Percentiles rank a stretch among this genome's conserved stretches.
These are phyloP conservation scores for Lenzites betulinus DNA, from an alignment of 768 basidiomycete species.

Conservation along the genomic window DNA sequence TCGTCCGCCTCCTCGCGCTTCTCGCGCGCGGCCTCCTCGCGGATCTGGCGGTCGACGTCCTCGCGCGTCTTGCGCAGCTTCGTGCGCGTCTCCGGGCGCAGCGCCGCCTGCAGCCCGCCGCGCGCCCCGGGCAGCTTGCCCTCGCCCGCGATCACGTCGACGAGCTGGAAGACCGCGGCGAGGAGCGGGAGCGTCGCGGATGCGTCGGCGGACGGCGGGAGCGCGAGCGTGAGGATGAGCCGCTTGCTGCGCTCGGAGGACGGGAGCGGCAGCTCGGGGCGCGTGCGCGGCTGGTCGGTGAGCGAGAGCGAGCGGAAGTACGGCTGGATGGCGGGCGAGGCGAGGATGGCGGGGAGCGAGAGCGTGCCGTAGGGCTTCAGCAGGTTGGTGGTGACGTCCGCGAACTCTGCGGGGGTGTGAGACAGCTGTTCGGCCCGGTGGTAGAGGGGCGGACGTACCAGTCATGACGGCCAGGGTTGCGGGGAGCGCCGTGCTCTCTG, in stretches of 20 bases:
- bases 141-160: conserved; percentile 59
- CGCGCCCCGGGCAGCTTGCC: conserved; percentile 23
- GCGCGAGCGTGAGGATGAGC: conserved; percentile 65
- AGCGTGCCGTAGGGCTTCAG: conserved; percentile 57
- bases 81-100: conserved; percentile 76
- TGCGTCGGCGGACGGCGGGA: conserved; percentile 52
- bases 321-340: conserved; percentile 62
- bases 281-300: conserved; percentile 81
- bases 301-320: conserved; percentile 89
- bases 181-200: conserved; percentile 61
- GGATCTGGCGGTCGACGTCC: conserved; percentile 67
- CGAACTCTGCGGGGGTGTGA: conserved; percentile 57
- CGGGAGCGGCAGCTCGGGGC: conserved; percentile 56
- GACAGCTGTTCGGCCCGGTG: background rate
- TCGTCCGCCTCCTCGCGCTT: conserved; percentile 74
- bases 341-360: conserved; percentile 58
- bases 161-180: conserved; percentile 67
- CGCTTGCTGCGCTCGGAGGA: conserved; percentile 65
- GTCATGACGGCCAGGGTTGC: conserved; percentile 73
- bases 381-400: conserved; percentile 79
- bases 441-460: conserved; percentile 40
- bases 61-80: conserved; percentile 79
- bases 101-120: conserved; percentile 25
- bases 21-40: conserved; percentile 65
- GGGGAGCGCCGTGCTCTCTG: conserved; percentile 65